Base-by-base conservation (phyloP, 2,329 filamentous ascomycete genomes). In the Ceratocystis destructans region DNA sequence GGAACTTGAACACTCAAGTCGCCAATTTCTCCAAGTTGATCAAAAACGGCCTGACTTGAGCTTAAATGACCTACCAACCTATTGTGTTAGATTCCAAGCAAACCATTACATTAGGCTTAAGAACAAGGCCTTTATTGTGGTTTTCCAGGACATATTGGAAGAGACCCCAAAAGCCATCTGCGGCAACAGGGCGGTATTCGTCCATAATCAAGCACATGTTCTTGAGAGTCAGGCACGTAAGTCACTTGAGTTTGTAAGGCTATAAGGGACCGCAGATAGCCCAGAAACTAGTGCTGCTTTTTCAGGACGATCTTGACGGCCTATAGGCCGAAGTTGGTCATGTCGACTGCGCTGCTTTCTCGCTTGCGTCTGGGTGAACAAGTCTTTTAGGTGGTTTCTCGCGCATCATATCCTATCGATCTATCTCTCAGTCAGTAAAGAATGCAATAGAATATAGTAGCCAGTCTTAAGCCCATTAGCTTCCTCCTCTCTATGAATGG, bases 1-100 rank as follows among this genome's bases (percentile, higher is more conserved):
- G 84, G 91, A 0, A 89, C 91, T 2, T 96, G 77, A 1, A 93
- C 80, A 1, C 88, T 86, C 72, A 96, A 89, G 73, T 96, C 92
- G 8, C 88, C 88, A 37, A 90, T 84, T 68, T 95, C 91, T 0
- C 90, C 90, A 72, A 93, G 83, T 2, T 84, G 84, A 31, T 82
- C 79, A 46, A 96, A 37, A 76, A 71, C 95, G 96, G 71, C 94
- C 89, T 71, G 90, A 90, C 74, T 96, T 96, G 53, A 96, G 75
- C 75, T 96, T 96, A 71, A 96, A 89, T 73, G 85, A 87, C 66
- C 77, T 79, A 15, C 77, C 77, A 25, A 31, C 25, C 7, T 55
- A 55, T 22, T 8, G 48, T 5, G 28, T 17, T 33, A 17, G 53
- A 3, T 22, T n/a, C 3, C 2, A 72, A 96, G 96, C 0, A 90